Percentiles rank a stretch among this genome's conserved stretches.
phyloP scores from a whole-genome alignment of 495 filamentous ascomycete species.

The Penicillium cataractarum region DNA sequence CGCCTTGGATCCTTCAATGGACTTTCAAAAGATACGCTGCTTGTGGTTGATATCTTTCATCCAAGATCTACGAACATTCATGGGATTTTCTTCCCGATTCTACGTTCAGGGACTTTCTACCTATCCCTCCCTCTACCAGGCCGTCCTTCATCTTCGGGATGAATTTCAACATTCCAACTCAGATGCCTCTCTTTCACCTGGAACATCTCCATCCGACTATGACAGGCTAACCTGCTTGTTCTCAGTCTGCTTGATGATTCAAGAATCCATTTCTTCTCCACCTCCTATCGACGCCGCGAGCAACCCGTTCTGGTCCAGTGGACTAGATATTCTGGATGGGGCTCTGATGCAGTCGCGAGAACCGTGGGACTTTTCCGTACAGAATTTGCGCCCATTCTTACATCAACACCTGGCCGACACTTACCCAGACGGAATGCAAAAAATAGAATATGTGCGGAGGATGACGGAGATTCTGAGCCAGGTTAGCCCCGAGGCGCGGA shows the following conservation, averaged over 20 bases:
- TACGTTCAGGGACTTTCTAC: conserved; percentile 19
- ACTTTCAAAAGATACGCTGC: conserved; percentile 32
- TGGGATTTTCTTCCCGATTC: conserved; percentile 25
- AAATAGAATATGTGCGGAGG: conserved; percentile 27
- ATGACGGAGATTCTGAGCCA: conserved; percentile 27
- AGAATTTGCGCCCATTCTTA: conserved; percentile 24
- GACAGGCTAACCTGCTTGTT: conserved; percentile 29
- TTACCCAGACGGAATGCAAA: conserved; percentile 12
- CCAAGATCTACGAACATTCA: conserved; percentile 35
- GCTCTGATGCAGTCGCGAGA: conserved; percentile 9
- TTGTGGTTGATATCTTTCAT: conserved; percentile 39
- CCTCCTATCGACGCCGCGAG: background rate
- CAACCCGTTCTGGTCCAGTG: conserved; percentile 1
- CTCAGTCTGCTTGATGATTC: conserved; percentile 30
- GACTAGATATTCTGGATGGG: conserved; percentile 20
- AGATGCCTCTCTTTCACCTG: background rate
- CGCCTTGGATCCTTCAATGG: conserved; percentile 13
- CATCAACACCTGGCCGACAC: conserved; percentile 16
- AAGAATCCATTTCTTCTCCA: conserved; percentile 28
- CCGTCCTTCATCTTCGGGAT: conserved; percentile 25
- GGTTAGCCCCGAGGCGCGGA: conserved; percentile 29
- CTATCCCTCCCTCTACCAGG: conserved; percentile 23
- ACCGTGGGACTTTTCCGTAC: conserved; percentile 22
- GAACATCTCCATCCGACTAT: conserved; percentile 15
- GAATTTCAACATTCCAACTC: conserved; percentile 15